Evolutionary conservation across 495 filamentous ascomycete species (phyloP), one percentile per base, ranked within the genome.

Genomic region (Aspergillus panamensis): DNA sequence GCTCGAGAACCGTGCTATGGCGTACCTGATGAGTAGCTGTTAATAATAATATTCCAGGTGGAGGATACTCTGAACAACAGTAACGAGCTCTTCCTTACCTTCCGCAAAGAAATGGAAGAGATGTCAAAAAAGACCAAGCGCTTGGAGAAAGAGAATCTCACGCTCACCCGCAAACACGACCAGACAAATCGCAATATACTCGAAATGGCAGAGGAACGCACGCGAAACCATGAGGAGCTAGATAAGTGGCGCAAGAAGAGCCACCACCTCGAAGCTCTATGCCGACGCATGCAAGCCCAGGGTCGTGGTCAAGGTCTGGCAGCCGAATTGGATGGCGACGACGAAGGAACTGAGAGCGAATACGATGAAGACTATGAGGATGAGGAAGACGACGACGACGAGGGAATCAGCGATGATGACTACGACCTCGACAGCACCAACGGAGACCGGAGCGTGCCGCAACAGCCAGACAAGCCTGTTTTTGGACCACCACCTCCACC

Each of bases 51-150:
- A 61, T 58, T 39, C 61, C 73, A 97, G 93, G 94, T 98, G 60
- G 94, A 98, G 81, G 95, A 98, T 73, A 97, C 94, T 4, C 80
- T 98, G 17, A 98, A 98, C 72, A 97, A 97, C 71, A 95, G 89
- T 72, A 98, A 98, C 78, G 94, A 97, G 70, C 83, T 98, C 50
- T 98, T 97, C 71, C 80, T 97, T 45, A 97, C 94, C 0, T 98
- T 98, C 75, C 87, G 94, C 33, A 97, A 96, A 75, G 94, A 98
- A 73, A 97, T 98, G 95, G 94, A 98, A 74, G 94, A 97, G 68
- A 97, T 97, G 95, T 96, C 92, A 0, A 97, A 97, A 77, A 97
- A 97, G 78, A 97, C 94, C 5, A 97, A 97, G 71, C 87, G 94
- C 14, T 80, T 98, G 25, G 94, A 98, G 70, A 96, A 96, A 69